phyloP scores from a whole-genome alignment of 1,284 basidiomycete species.

The Cryptococcus jaspeensis region DNA sequence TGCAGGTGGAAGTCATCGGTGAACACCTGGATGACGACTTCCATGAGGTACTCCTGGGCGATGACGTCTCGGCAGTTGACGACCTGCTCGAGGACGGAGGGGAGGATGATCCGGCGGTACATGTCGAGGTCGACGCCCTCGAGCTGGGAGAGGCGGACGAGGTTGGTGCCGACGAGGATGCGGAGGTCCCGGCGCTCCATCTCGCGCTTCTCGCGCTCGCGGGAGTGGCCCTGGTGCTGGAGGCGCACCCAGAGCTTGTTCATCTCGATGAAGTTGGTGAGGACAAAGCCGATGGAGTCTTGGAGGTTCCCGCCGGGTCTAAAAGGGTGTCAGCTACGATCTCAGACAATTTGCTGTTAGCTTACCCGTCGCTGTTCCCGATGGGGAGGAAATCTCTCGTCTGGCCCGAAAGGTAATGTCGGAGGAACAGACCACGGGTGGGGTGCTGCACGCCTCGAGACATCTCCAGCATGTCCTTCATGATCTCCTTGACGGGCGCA shows the following conservation, averaged over 20 bases:
- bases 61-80: constrained; percentile 96
- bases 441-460: constrained; percentile 90
- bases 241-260: constrained; percentile 97
- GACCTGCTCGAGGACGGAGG: constrained; percentile 87
- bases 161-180: constrained; percentile 92
- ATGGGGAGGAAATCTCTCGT: constrained; percentile 89
- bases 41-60: constrained; percentile 96
- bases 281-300: constrained; percentile 88
- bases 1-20: constrained; percentile 95
- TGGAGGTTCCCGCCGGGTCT: constrained; percentile 83
- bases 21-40: constrained; percentile 97
- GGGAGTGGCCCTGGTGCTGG: constrained; percentile 91
- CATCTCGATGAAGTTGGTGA: constrained; percentile 98
- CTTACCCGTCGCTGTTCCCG: constrained; percentile 76
- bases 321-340: constrained; percentile 3
- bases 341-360: constrained; percentile 10
- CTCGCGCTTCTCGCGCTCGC: constrained; percentile 92
- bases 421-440: constrained; percentile 83
- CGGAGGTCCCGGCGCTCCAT: constrained; percentile 87
- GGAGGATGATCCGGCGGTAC: constrained; percentile 79
- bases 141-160: constrained; percentile 86
- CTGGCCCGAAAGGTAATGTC: constrained; percentile 92
- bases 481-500: constrained; percentile 93
- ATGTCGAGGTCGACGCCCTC: constrained; percentile 90
- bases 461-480: constrained; percentile 99